Percentiles rank a stretch among this genome's conserved stretches.
phyloP scores from a whole-genome alignment of 2,329 filamentous ascomycete genomes.

The Diaporthe sp. region DNA sequence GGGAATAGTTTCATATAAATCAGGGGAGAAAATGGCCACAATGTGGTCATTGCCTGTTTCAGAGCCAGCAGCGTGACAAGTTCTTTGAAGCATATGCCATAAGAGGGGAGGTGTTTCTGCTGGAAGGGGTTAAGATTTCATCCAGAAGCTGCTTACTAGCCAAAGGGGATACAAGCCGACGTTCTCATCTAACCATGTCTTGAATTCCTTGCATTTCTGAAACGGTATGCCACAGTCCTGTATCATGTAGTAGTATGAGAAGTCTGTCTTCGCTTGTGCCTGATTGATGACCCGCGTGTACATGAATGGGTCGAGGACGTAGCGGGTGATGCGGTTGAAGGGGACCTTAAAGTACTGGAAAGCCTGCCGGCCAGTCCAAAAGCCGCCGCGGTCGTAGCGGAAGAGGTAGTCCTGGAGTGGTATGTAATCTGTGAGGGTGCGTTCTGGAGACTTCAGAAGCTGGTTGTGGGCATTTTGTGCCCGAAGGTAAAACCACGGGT shows the following conservation, averaged over 20 bases:
- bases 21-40: no score
- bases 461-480: constrained; percentile 56
- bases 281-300: constrained; percentile 67
- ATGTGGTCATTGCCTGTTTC: no score
- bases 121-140: no score
- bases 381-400: constrained; percentile 76
- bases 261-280: constrained; percentile 26
- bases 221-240: constrained; percentile 71
- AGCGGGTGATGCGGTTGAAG: constrained; percentile 72
- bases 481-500: constrained; percentile 82
- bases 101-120: no score
- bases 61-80: no score
- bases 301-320: constrained; percentile 69
- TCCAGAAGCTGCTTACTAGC: no score
- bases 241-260: constrained; percentile 67
- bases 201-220: constrained; percentile 53
- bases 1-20: no score
- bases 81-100: no score
- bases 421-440: constrained; percentile 52
- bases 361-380: constrained; percentile 73
- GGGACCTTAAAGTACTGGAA: constrained; percentile 73
- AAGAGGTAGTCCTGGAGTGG: constrained; percentile 76
- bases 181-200: constrained; percentile 57
- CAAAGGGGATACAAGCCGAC: constrained; percentile 64
- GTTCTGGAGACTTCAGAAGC: constrained; percentile 38